Evolutionary conservation across 2,329 filamentous ascomycete genomes (phyloP).

Genomic region (Drechslerella stenobrocha): DNA sequence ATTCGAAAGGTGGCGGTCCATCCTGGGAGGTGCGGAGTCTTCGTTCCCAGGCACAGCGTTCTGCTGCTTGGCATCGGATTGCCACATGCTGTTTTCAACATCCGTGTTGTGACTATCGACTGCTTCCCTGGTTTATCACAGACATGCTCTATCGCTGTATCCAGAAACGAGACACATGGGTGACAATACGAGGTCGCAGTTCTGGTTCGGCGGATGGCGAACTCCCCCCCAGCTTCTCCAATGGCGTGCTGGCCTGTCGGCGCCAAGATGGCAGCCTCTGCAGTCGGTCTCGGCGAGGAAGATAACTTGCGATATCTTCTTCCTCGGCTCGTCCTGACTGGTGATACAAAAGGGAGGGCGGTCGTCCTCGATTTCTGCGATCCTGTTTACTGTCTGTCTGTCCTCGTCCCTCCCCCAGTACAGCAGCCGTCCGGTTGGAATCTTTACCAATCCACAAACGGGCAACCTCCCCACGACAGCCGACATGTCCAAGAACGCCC

Average conservation of each 20-base stretch:
- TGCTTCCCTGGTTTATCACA: constrained; percentile 43
- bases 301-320: constrained; percentile 33
- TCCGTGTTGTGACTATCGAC: constrained; percentile 37
- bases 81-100: constrained; percentile 45
- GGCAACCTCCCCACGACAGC: background rate
- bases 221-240: constrained; percentile 39
- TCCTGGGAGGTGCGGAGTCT: constrained; percentile 24
- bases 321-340: background rate
- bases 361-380: background rate
- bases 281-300: constrained; percentile 14
- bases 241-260: constrained; percentile 21
- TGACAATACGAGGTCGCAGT: constrained; percentile 1
- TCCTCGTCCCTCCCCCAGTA: constrained; percentile 33
- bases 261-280: constrained; percentile 39
- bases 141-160: constrained; percentile 37
- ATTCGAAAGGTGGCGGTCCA: constrained; percentile 20
- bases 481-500: constrained; percentile 39
- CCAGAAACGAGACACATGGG: constrained; percentile 16
- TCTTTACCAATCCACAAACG: constrained; percentile 15
- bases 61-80: constrained; percentile 29
- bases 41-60: constrained; percentile 33
- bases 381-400: constrained; percentile 19
- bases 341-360: constrained; percentile 30
- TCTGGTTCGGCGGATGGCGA: constrained; percentile 18
- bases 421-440: constrained; percentile 16